Conservation (phyloP, 148 eudicot genomes). For the Euryodendron excelsum region DNA sequence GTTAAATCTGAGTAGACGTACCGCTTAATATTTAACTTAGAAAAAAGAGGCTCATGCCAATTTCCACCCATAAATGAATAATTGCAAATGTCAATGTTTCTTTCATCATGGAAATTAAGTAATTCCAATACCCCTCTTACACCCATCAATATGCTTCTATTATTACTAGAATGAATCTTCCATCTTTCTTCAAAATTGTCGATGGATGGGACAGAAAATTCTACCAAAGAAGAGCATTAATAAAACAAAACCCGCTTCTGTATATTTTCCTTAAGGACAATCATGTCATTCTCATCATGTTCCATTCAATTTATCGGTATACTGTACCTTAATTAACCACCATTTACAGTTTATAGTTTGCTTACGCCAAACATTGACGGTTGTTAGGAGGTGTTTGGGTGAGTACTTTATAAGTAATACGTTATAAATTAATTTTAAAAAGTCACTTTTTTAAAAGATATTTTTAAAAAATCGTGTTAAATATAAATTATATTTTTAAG, state of each 20-base stretch:
- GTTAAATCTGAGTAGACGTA: too few relatives aligned
- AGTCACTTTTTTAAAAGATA: too few relatives aligned
- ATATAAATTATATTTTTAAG: too few relatives aligned
- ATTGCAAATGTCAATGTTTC: conserved; percentile 1
- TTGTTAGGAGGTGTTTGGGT: too few relatives aligned
- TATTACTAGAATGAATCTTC: not conserved
- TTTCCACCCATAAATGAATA: not conserved
- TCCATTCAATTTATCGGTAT: not conserved
- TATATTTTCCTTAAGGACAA: conserved; percentile 5
- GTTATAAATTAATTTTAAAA: too few relatives aligned
- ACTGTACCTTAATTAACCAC: not conserved
- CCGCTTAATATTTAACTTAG: too few relatives aligned
- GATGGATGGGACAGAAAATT: not conserved
- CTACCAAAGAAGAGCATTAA: not conserved
- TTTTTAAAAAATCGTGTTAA: too few relatives aligned
- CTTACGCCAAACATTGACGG: too few relatives aligned
- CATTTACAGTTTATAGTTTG: not conserved
- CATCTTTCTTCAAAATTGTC: not conserved
- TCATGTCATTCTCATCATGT: not conserved
- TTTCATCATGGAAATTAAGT: not conserved
- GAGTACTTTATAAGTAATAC: too few relatives aligned
- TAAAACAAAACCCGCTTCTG: not conserved
- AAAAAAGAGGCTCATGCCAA: not conserved
- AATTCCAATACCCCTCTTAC: not conserved
- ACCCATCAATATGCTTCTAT: not conserved